Base-by-base conservation (phyloP, 306 rosid genomes). In the Fragaria nilgerrensis region DNA sequence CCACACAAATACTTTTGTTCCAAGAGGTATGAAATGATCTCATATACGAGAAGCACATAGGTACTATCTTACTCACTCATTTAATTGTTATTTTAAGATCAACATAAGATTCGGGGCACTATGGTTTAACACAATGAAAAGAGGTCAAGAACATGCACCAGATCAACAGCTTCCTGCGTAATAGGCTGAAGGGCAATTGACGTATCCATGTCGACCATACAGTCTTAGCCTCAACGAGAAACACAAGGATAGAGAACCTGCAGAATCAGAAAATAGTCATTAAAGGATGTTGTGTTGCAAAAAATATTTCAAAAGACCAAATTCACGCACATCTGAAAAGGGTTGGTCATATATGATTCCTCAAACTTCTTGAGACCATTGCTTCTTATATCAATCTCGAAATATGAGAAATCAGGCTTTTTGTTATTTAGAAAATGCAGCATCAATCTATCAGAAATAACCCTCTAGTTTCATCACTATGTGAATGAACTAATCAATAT, bases 131-230 rank as follows among this genome's bases (percentile, higher is more conserved):
- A 29, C 16, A 65, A 47, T 11, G 63, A 48, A 64, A 32, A 20
- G 15, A 47, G 37, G 25, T 65, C 16, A 49, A 47, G 50, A 76
- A 50, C 9, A 37, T 34, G n/a, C 36, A 76, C 79, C 79, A 76
- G 79, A 64, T 76, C 79, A 65, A 76, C 64, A 66, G 79, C 64
- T 76, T 76, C 79, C 73, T 76, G 68, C 64, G 34, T 45, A 48
- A 76, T 76, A 64, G 73, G 62, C 49, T 76, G 73, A 47, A 76
- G 79, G 48, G 79, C 69, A 74, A 52, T 49, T 22, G 76, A 73
- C 5, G 76, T 73, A 5, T 74, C 78, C 78, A 59, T 59, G 44
- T 15, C 17, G 8, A 56, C 77, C 36, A 65, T 19, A 74, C 19
- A 8, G 56, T 23, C 50, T 41, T 43, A 61, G 39, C 58, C 77